Conservation (phyloP, 495 filamentous ascomycete genomes). For the Thermothielavioides terrestris region DNA sequence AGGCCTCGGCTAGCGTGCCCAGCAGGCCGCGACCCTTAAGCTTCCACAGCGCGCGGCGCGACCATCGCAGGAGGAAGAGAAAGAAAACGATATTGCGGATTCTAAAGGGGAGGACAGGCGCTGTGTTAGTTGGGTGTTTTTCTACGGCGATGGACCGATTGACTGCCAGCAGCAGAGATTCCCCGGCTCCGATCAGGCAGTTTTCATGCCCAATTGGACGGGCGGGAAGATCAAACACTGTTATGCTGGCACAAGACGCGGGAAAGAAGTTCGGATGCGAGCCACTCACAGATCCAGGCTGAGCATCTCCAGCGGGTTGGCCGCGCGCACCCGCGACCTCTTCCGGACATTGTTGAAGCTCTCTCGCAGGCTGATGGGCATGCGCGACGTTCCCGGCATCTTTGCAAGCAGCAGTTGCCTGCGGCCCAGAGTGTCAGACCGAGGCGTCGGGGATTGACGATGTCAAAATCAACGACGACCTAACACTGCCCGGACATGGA, state of each 20-base stretch:
- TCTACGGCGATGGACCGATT: too few relatives aligned
- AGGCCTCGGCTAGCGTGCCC: conserved; percentile 66
- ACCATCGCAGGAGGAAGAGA: conserved; percentile 81
- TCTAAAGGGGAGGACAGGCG: too few relatives aligned
- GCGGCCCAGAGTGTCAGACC: too few relatives aligned
- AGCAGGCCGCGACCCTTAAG: conserved; percentile 82
- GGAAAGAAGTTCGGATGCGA: background rate
- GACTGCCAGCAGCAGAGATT: too few relatives aligned
- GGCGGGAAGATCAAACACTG: background rate
- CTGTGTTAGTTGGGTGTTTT: too few relatives aligned
- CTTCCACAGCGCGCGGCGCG: conserved; percentile 69
- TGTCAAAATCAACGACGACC: background rate
- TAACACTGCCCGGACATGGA: too few relatives aligned
- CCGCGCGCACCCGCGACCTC: conserved; percentile 40
- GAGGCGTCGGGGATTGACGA: too few relatives aligned
- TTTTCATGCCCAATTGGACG: background rate
- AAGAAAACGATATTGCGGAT: conserved; percentile 83
- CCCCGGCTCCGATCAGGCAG: too few relatives aligned
- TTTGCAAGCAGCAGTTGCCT: conserved; percentile 10
- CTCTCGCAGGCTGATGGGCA: conserved; percentile 58
- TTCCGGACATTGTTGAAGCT: conserved; percentile 49
- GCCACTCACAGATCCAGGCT: conserved; percentile 74
- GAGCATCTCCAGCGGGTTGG: conserved; percentile 52
- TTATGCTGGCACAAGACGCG: background rate
- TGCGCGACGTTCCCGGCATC: conserved; percentile 57